Base-by-base conservation (phyloP, 164 flowering plant genomes). In the Nelumbo lutea region DNA sequence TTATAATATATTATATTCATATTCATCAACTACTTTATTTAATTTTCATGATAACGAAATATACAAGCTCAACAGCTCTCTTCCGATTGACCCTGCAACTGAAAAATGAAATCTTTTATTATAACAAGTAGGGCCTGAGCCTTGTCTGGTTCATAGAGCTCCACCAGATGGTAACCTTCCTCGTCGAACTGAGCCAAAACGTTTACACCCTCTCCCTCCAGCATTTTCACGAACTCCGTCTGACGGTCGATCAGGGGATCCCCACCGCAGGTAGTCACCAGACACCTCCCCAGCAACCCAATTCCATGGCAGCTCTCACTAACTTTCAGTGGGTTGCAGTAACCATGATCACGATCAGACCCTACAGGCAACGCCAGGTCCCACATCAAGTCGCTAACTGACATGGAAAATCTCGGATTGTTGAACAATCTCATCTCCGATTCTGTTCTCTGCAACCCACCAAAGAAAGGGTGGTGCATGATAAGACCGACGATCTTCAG, bases 101-200 rank as follows among this genome's bases (percentile, higher is more conserved):
- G 27, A 27, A 27, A 27, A 27, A 82, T 59, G 40, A 86, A 84
- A 1, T 69, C 73, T 70, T 70, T 73, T 38, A 83, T 9, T 13
- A 38, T 42, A 2, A 71, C 61, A 44, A 51, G 68, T 64, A 83
- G n/a, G 39, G 64, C 76, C 41, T 72, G 42, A 50, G 83, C 84
- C 68, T 75, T 73, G 0, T 1, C 27, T 0, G 83, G 82, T 27
- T 86, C 83, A 62, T 75, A 79, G 1, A 84, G 39, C 75, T 84
- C 87, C 61, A 69, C 75, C 0, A 53, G 86, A 61, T 86, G 89
- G 68, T 13, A 67, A 1, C 87, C 87, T 11, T 63, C 81, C 0
- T 83, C 82, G 3, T 69, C 66, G 45, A 84, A 77, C 5, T 15
- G 9, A 7, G 72, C 9, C 62, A 57, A 76, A 84, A 81, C 85